A percentile compares a stretch with the other conserved stretches of the same genome.
Evolutionary conservation across 345 rosid species (phyloP).

Genomic region (Brassica juncea): DNA sequence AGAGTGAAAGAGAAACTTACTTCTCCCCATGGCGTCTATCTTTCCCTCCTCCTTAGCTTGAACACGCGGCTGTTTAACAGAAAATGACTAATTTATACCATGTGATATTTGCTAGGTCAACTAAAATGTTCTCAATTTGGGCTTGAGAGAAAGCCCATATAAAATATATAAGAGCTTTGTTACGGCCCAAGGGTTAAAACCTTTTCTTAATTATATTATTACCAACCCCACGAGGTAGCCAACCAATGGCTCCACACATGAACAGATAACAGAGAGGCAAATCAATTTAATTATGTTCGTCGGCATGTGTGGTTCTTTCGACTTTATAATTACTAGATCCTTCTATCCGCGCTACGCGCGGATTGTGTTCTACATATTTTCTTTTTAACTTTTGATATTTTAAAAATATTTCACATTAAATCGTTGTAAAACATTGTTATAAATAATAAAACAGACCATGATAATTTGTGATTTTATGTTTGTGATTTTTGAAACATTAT

Average conservation of each 20-base stretch:
- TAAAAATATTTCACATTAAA: no score
- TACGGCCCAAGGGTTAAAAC: background rate
- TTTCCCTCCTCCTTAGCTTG: background rate
- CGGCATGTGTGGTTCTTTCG: no score
- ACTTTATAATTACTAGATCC: no score
- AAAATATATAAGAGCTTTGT: background rate
- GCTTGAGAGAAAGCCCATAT: background rate
- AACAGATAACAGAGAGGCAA: no score
- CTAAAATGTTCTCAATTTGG: background rate
- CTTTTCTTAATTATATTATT: background rate
- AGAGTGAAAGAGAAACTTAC: conserved; percentile 34
- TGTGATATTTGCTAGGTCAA: conserved; percentile 23
- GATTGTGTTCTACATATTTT: no score
- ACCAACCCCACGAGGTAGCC: background rate
- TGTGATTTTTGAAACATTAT: no score
- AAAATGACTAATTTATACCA: background rate
- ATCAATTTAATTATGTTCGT: no score
- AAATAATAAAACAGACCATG: no score
- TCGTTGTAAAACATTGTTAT: no score
- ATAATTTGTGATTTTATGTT: no score
- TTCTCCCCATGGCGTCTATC: conserved; percentile 55
- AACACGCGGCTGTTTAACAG: conserved; percentile 2
- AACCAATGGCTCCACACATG: background rate
- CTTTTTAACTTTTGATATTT: no score
- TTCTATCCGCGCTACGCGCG: no score